Percentiles rank a stretch among this genome's conserved stretches.
phyloP scores from a whole-genome alignment of 768 basidiomycete genomes.

The Trametes elegans region DNA sequence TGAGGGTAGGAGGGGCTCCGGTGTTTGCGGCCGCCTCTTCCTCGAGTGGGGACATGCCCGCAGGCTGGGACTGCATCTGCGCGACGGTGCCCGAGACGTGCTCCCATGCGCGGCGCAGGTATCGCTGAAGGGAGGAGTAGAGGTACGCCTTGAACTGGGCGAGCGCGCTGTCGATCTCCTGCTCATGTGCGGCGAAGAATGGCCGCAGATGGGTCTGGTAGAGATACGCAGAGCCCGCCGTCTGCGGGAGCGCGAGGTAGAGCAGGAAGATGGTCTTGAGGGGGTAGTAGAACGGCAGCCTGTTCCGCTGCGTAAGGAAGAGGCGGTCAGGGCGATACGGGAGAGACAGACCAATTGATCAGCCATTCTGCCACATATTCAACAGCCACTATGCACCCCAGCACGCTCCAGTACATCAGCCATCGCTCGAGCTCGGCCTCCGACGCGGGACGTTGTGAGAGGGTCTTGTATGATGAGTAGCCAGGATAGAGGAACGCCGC shows the following conservation, averaged over 20 bases:
- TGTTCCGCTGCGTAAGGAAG: conserved; percentile 33
- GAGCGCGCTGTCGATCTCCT: conserved; percentile 80
- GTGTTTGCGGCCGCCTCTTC: conserved; percentile 26
- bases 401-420: conserved; percentile 97
- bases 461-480: conserved; percentile 95
- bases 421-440: conserved; percentile 87
- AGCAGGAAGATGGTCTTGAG: conserved; percentile 83
- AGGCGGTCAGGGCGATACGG: conserved; percentile 1
- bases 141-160: conserved; percentile 57
- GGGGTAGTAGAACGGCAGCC: conserved; percentile 88
- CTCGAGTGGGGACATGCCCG: conserved; percentile 19
- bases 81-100: conserved; percentile 50
- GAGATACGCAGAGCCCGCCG: conserved; percentile 82
- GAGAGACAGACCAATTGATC: conserved; percentile 68
- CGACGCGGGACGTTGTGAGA: conserved; percentile 82
- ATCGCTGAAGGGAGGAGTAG: conserved; percentile 65
- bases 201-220: conserved; percentile 80
- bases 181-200: conserved; percentile 78
- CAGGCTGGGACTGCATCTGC: conserved; percentile 34
- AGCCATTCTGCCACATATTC: conserved; percentile 89
- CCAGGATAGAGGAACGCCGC: conserved; percentile 87
- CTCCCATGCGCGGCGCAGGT: conserved; percentile 64
- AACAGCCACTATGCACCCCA: conserved; percentile 75
- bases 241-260: conserved; percentile 88
- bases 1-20: conserved; percentile 44